Conservation (phyloP, 2,329 filamentous ascomycete genomes). For the Didymella arachidicola region DNA sequence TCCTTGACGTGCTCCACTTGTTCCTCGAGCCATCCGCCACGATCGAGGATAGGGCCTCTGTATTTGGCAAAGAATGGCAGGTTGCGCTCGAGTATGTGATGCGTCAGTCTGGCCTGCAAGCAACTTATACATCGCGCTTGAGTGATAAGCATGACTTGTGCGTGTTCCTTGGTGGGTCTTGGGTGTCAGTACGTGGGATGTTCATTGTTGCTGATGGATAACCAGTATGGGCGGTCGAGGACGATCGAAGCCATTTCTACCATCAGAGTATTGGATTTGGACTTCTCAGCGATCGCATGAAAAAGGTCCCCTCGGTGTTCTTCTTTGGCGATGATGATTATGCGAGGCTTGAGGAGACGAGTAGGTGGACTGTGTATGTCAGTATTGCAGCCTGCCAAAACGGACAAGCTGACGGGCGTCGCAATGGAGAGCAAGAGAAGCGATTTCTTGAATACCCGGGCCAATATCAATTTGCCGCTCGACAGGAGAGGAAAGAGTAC, state of each 20-base stretch:
- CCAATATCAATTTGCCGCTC: not conserved
- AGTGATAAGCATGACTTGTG: not conserved
- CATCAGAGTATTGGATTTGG: slow-evolving; percentile 9
- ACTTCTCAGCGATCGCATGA: not conserved
- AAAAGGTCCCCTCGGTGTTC: not conserved
- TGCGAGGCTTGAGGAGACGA: not conserved
- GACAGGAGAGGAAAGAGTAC: not conserved
- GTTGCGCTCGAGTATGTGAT: slow-evolving; percentile 10
- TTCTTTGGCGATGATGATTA: slow-evolving; percentile 4
- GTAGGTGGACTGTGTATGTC: slow-evolving; percentile 5
- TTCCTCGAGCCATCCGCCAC: slow-evolving; percentile 1
- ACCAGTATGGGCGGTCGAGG: slow-evolving; percentile 9
- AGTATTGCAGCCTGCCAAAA: not conserved
- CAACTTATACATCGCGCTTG: not conserved
- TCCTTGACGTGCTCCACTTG: slow-evolving; percentile 3
- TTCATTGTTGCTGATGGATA: not conserved
- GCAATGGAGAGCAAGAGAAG: not conserved
- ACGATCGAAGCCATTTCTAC: slow-evolving; percentile 6
- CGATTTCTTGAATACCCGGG: not conserved
- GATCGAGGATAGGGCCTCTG: not conserved
- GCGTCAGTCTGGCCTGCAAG: not conserved
- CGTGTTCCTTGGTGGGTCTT: slow-evolving; percentile 3
- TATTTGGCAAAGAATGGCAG: slow-evolving; percentile 12
- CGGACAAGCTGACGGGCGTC: not conserved
- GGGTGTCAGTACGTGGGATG: not conserved